phyloP scores from a whole-genome alignment of 202 grass and related monocot species.

The Cymbopogon flexuosus region DNA sequence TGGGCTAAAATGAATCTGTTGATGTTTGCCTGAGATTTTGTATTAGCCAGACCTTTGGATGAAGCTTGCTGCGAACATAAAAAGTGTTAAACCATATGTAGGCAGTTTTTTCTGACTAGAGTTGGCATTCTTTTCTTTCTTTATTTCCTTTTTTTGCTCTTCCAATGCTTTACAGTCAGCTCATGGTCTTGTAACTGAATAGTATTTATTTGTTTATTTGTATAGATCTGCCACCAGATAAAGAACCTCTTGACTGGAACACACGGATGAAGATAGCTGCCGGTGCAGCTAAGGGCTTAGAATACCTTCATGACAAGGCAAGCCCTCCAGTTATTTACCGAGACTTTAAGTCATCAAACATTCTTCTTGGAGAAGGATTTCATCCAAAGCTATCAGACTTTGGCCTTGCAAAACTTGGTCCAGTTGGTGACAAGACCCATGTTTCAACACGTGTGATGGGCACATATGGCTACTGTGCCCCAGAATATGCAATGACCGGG shows the following conservation, averaged over 20 bases:
- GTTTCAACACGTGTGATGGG: slow-evolving; percentile 98
- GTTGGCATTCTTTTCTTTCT: neutral
- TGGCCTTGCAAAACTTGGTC: slow-evolving; percentile 93
- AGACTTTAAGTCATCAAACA: slow-evolving; percentile 97
- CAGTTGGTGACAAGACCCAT: slow-evolving; percentile 96
- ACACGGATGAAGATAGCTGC: slow-evolving; percentile 96
- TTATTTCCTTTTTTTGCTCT: neutral
- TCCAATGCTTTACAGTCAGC: neutral
- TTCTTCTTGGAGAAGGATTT: slow-evolving; percentile 87
- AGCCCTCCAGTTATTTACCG: slow-evolving; percentile 89
- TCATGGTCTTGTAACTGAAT: neutral
- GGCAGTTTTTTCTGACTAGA: neutral
- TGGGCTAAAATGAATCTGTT: neutral
- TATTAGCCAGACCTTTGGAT: neutral
- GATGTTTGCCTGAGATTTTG: neutral
- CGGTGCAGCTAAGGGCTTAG: slow-evolving; percentile 92
- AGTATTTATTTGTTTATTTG: slow-evolving; percentile 10
- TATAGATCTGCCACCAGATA: slow-evolving; percentile 79
- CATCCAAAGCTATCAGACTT: slow-evolving; percentile 91
- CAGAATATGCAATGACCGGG: slow-evolving; percentile 98
- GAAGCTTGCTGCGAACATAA: neutral
- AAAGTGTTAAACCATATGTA: neutral
- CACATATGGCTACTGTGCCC: slow-evolving; percentile 96
- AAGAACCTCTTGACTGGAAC: slow-evolving; percentile 93
- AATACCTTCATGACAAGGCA: slow-evolving; percentile 89